These are phyloP conservation scores for Monascus purpureus DNA, from an alignment of 495 filamentous ascomycete species.

Conservation along the genomic window DNA sequence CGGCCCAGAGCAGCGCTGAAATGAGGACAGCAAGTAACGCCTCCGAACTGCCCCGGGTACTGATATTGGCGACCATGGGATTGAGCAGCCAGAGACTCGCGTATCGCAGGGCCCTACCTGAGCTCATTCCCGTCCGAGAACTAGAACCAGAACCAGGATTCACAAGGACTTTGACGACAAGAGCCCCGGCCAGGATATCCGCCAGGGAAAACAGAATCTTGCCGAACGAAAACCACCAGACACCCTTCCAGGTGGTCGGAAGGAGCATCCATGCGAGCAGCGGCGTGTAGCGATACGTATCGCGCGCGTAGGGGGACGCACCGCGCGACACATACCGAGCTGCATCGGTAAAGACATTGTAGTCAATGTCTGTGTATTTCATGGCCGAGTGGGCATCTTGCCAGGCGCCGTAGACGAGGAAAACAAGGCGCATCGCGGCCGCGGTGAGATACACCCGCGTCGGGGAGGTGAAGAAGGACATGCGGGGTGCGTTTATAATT, in stretches of 20 bases:
- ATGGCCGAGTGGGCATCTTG: conserved; percentile 83
- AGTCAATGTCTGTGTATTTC: conserved; percentile 99
- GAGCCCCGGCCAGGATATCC: conserved; percentile 76
- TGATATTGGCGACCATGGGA: conserved; percentile 95
- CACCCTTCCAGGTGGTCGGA: conserved; percentile 52
- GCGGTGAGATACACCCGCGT: conserved; percentile 52
- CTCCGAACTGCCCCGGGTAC: conserved; percentile 85
- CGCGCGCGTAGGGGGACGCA: conserved; percentile 65
- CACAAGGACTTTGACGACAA: conserved; percentile 53
- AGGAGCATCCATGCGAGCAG: conserved; percentile 78
- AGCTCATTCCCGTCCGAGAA: conserved; percentile 20
- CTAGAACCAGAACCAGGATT: conserved; percentile 8
- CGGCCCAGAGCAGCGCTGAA: conserved; percentile 67
- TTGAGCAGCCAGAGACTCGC: conserved; percentile 87
- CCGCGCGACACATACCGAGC: conserved; percentile 56
- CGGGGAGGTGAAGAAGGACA: conserved; percentile 29
- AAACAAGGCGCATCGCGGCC: conserved; percentile 46
- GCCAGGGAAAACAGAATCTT: conserved; percentile 75
- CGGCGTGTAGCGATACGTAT: conserved; percentile 95
- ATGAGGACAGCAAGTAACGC: conserved; percentile 78
- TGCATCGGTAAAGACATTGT: conserved; percentile 97
- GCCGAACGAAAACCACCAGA: conserved; percentile 65
- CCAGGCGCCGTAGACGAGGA: conserved; percentile 76
- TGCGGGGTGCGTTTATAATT: conserved; percentile 4
- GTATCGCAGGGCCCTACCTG: conserved; percentile 49